A percentile compares a stretch with the other conserved stretches of the same genome.
phyloP scores from a whole-genome alignment of 768 basidiomycete species.

The Exsudoporus frostii region DNA sequence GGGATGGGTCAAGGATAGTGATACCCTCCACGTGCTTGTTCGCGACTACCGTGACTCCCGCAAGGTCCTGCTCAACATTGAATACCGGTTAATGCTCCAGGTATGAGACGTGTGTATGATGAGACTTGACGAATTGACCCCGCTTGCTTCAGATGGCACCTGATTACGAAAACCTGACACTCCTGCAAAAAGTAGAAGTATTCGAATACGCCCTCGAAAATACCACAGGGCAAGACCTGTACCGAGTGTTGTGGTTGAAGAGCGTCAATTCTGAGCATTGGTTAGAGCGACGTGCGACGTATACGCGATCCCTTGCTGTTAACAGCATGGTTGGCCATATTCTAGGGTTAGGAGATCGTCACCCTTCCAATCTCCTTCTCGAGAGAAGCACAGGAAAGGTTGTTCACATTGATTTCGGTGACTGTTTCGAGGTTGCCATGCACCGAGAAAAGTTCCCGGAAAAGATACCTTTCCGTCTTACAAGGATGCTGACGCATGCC shows the following conservation, averaged over 20 bases:
- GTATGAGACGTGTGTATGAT: slow-evolving; percentile 67
- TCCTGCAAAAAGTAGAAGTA: slow-evolving; percentile 97
- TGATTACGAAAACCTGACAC: slow-evolving; percentile 90
- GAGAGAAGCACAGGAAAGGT: slow-evolving; percentile 91
- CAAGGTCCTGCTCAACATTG: slow-evolving; percentile 95
- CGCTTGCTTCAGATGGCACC: slow-evolving; percentile 81
- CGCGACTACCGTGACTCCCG: slow-evolving; percentile 94
- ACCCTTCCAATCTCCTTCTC: slow-evolving; percentile 92
- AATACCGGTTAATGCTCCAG: slow-evolving; percentile 98
- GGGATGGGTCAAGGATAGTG: slow-evolving; percentile 94
- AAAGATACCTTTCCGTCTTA: slow-evolving; percentile 96
- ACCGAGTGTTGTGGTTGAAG: slow-evolving; percentile 95
- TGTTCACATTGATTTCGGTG: slow-evolving; percentile 96
- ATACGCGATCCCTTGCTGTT: slow-evolving; percentile 92
- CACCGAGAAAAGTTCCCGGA: slow-evolving; percentile 98
- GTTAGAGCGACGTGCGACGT: slow-evolving; percentile 94
- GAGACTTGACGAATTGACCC: slow-evolving; percentile 1
- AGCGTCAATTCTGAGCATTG: slow-evolving; percentile 95
- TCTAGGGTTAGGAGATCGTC: slow-evolving; percentile 93
- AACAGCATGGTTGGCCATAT: slow-evolving; percentile 99
- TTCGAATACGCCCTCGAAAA: slow-evolving; percentile 99
- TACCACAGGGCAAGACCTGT: slow-evolving; percentile 96
- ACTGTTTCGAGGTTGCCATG: slow-evolving; percentile 98
- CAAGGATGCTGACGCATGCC: slow-evolving; percentile 96
- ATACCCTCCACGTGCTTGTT: slow-evolving; percentile 94